phyloP scores from a whole-genome alignment of 257 asterid genomes.

The Schizonepeta tenuifolia region DNA sequence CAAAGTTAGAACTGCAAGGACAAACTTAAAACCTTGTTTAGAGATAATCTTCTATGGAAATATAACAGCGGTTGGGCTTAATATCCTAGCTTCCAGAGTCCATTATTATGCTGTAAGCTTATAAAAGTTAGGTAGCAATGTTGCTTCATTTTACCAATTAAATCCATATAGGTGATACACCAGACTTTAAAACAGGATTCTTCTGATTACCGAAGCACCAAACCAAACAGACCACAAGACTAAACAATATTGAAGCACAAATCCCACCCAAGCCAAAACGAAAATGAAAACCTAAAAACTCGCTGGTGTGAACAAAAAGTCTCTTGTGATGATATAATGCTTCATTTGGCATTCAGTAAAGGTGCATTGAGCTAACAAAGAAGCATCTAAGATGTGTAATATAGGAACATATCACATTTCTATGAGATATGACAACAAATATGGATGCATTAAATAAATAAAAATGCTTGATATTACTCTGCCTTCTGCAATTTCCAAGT shows the following conservation, averaged over 20 bases:
- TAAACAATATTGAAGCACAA: no score
- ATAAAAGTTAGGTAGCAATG: conserved; percentile 11
- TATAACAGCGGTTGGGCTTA: conserved; percentile 1
- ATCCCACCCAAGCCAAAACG: no score
- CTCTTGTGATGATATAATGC: no score
- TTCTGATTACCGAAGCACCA: neutral
- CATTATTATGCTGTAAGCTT: neutral
- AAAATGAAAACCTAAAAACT: no score
- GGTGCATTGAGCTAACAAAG: no score
- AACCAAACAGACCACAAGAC: neutral
- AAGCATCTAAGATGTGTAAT: no score
- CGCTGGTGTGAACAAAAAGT: no score
- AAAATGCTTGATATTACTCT: neutral
- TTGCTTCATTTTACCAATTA: conserved; percentile 15
- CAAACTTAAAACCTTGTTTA: conserved; percentile 12
- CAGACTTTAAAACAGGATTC: conserved; percentile 3
- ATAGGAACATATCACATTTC: no score
- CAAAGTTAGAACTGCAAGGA: conserved; percentile 10
- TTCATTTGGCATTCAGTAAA: no score
- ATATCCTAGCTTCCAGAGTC: neutral
- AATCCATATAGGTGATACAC: conserved; percentile 15
- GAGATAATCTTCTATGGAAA: neutral
- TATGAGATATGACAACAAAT: no score
- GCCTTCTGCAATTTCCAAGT: neutral
- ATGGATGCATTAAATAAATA: no score